Percentiles rank a stretch among this genome's conserved stretches.
These are phyloP conservation scores for Boletus pseudopeckii DNA, from an alignment of 768 basidiomycete species.

Conservation along the genomic window DNA sequence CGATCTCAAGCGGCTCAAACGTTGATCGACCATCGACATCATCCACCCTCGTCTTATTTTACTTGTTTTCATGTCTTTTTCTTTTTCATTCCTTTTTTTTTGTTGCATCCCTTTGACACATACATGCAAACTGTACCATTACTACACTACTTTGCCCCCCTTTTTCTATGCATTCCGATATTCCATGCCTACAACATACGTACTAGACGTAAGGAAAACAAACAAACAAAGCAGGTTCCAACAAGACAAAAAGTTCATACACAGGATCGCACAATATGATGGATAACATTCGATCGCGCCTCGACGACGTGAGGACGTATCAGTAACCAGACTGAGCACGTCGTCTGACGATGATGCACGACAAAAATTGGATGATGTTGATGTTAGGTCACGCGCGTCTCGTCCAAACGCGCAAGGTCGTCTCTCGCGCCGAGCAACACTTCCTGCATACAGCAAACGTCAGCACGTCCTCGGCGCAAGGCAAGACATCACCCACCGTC, in stretches of 20 bases:
- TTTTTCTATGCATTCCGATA: neutral
- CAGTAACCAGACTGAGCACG: slow-evolving; percentile 1
- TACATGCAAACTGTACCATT: neutral
- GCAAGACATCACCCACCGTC: slow-evolving; percentile 38
- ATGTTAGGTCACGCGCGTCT: slow-evolving; percentile 13
- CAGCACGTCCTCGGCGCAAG: neutral
- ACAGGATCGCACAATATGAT: neutral
- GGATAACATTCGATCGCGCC: neutral
- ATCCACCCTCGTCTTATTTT: neutral
- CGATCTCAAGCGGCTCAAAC: slow-evolving; percentile 41
- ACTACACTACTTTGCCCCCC: neutral
- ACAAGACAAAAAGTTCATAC: neutral
- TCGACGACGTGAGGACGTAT: neutral
- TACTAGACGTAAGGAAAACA: neutral
- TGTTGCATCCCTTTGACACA: neutral
- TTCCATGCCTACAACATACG: neutral
- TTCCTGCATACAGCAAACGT: slow-evolving; percentile 34
- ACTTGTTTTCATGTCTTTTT: neutral
- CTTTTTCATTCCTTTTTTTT: too few species aligned
- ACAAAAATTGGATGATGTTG: neutral
- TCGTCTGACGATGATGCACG: neutral
- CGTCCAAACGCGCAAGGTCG: slow-evolving; percentile 48
- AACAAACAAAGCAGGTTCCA: too few species aligned
- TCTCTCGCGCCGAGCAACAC: slow-evolving; percentile 51
- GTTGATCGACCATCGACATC: slow-evolving; percentile 20